These are phyloP conservation scores for Pleurostoma richardsiae DNA, from an alignment of 2,329 filamentous ascomycete genomes.

Conservation along the genomic window DNA sequence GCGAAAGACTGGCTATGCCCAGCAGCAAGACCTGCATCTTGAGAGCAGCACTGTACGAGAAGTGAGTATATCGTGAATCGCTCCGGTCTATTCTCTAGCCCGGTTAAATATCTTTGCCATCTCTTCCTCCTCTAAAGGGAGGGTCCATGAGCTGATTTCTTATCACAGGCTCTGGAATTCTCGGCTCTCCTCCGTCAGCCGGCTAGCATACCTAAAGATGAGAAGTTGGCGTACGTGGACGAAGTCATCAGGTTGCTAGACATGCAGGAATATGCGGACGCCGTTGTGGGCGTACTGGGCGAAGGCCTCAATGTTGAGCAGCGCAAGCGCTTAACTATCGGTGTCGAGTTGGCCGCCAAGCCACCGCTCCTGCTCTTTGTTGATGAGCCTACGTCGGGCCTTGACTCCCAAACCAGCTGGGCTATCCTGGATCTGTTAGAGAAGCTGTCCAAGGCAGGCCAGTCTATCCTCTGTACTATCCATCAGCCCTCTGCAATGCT, in stretches of 20 bases:
- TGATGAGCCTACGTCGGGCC: background rate
- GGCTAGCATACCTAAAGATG: background rate
- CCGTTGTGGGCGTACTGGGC: background rate
- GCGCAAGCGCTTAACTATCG: background rate
- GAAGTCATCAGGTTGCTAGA: constrained; percentile 16
- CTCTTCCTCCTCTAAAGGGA: no score
- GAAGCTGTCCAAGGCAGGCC: constrained; percentile 1
- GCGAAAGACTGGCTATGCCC: constrained; percentile 62
- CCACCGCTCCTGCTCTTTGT: background rate
- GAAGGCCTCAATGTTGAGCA: background rate
- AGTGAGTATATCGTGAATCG: constrained; percentile 7
- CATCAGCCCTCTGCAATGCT: background rate
- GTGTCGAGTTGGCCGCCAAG: background rate
- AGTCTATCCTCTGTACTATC: background rate
- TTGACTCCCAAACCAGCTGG: background rate
- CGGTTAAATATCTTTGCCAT: no score
- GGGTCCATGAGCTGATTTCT: background rate
- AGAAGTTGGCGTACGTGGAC: background rate
- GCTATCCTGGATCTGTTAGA: background rate
- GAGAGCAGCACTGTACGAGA: constrained; percentile 51
- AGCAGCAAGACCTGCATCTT: constrained; percentile 59
- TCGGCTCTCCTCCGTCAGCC: background rate
- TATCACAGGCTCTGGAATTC: constrained; percentile 23
- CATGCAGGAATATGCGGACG: background rate
- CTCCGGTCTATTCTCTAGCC: constrained; percentile 38